These are phyloP conservation scores for Colletotrichum cuscutae DNA, from an alignment of 2,329 filamentous ascomycete species.

Conservation along the genomic window DNA sequence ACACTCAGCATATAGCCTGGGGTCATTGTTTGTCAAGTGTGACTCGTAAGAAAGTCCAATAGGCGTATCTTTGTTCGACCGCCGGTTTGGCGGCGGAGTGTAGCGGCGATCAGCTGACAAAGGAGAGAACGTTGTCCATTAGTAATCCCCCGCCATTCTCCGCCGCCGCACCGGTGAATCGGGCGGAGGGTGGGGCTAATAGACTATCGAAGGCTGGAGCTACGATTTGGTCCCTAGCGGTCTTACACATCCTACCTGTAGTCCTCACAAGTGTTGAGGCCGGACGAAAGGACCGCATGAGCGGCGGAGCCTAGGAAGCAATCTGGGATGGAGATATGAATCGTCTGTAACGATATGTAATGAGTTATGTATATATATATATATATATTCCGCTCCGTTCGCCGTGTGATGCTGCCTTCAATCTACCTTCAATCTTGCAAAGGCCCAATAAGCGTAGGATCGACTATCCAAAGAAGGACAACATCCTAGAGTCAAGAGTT, in stretches of 20 bases:
- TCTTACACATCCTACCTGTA: neutral
- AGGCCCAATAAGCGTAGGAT: neutral
- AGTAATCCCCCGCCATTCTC: slow-evolving; percentile 8
- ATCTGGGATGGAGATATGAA: too few relatives aligned
- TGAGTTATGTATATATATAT: too few relatives aligned
- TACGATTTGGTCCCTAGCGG: neutral
- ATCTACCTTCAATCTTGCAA: neutral
- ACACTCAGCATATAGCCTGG: too few relatives aligned
- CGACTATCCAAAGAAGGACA: neutral
- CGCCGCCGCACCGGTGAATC: neutral
- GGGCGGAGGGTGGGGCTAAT: neutral
- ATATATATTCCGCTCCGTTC: too few relatives aligned
- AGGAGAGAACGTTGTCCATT: neutral
- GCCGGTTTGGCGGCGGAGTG: slow-evolving; percentile 21
- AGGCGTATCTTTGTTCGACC: slow-evolving; percentile 1
- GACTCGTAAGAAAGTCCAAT: too few relatives aligned
- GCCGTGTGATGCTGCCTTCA: neutral
- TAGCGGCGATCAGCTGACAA: neutral
- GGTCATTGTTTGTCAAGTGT: neutral
- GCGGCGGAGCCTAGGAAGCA: neutral
- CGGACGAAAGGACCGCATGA: neutral
- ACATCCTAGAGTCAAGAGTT: too few relatives aligned
- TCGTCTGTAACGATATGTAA: too few relatives aligned
- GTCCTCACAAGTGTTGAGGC: neutral
- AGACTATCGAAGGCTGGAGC: neutral